Base-by-base conservation (phyloP, 2,329 filamentous ascomycete genomes). In the Xylariaceae sp. region DNA sequence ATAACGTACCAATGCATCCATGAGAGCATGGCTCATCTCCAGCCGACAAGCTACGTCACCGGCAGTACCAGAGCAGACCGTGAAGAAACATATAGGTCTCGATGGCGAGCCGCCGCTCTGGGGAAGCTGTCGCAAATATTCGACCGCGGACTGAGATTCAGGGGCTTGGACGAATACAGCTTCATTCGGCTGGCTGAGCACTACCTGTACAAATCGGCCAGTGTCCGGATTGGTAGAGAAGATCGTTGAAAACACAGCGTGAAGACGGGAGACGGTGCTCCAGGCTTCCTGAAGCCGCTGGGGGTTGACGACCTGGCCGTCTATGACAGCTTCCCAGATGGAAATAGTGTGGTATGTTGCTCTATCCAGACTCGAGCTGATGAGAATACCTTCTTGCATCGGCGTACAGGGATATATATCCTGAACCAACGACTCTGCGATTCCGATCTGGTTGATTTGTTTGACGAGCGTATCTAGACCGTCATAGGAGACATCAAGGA, bases 321-420 rank as follows among this genome's bases (percentile, higher is more conserved):
- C 4, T 4, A 16, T 12, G 9, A 45, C n/a, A 45, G 42, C 42
- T n/a, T 26, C 42, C 55, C 52, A 58, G 16, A 53, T 45, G n/a
- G 30, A 19, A 21, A 37, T 18, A 34, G 15, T 47, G 12, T 50
- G 45, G 34, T 59, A 59, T 12, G 50, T 46, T 12, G 47, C 48
- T 18, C 37, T 29, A 15, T 32, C 49, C n/a, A 34, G 40, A 18
- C 16, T 42, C 5, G 29, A 22, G 44, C 56, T 59, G 15, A 60
- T 29, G 21, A 60, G 51, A 13, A 60, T 58, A 26, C 58, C 58
- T 15, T 51, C 37, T 29, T 60, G 58, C 26, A 60, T 46, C 12
- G 58, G 55, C n/a, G 58, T 54, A 29, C 53, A 58, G 6, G 58
- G 55, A 44, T 54, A 58, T 16, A 51, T 48, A 22, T 56, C 44